These are phyloP conservation scores for Lablab purpureus DNA, from an alignment of 306 rosid species.

Conservation along the genomic window DNA sequence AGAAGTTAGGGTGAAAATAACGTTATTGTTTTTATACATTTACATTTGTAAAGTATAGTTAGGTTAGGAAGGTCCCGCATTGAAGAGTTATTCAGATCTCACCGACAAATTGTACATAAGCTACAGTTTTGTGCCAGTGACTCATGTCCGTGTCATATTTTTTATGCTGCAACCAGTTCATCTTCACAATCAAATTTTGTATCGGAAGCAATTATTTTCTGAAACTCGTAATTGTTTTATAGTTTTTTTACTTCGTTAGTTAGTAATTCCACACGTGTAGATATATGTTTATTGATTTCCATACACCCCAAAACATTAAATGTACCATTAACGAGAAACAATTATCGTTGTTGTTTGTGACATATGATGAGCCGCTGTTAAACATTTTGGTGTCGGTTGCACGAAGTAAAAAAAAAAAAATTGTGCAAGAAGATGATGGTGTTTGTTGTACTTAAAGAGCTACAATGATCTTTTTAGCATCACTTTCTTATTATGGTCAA, in stretches of 20 bases:
- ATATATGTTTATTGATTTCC: too few species aligned
- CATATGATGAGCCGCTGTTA: too few species aligned
- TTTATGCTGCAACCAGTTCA: not conserved
- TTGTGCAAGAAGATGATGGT: not conserved
- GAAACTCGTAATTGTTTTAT: too few species aligned
- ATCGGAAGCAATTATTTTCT: too few species aligned
- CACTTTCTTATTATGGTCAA: not conserved
- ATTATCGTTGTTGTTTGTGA: too few species aligned
- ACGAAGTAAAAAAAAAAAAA: too few species aligned
- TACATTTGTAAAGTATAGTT: not conserved
- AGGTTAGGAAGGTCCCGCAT: not conserved
- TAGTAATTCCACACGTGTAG: too few species aligned
- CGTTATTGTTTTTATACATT: not conserved
- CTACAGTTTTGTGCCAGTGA: not conserved
- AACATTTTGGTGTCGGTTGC: too few species aligned
- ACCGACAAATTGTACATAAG: not conserved
- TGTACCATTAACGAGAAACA: too few species aligned
- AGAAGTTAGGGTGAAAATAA: not conserved
- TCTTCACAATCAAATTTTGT: not conserved
- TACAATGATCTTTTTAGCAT: not conserved
- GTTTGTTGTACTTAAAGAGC: conserved; percentile 1
- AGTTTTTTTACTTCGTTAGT: too few species aligned
- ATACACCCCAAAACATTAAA: too few species aligned
- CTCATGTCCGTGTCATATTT: not conserved
- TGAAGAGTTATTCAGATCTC: not conserved